Evolutionary conservation across 2,329 filamentous ascomycete genomes (phyloP).

Genomic region (Didymella glomerata): DNA sequence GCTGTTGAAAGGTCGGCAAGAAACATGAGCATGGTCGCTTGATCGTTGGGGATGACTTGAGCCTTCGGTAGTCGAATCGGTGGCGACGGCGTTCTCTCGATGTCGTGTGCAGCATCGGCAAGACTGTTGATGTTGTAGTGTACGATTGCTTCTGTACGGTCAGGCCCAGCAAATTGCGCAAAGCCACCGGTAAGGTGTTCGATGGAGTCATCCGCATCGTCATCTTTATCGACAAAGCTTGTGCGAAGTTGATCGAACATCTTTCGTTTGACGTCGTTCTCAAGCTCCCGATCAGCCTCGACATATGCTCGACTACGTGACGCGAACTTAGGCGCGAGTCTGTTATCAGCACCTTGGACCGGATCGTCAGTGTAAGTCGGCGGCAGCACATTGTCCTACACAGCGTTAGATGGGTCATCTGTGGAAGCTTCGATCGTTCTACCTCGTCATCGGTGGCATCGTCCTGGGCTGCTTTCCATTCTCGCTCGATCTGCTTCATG

Average conservation of each 20-base stretch:
- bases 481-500: constrained; percentile 50
- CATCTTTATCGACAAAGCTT: constrained; percentile 39
- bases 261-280: constrained; percentile 39
- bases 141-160: constrained; percentile 53
- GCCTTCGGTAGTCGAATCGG: constrained; percentile 23
- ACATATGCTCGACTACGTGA: constrained; percentile 54
- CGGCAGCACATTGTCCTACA: constrained; percentile 45
- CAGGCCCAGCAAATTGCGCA: constrained; percentile 53
- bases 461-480: constrained; percentile 45
- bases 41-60: constrained; percentile 51
- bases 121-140: constrained; percentile 49
- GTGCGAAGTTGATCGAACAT: constrained; percentile 34
- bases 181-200: constrained; percentile 46
- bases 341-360: constrained; percentile 35
- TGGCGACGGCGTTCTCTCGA: constrained; percentile 47
- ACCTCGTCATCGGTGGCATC: constrained; percentile 55
- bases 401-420: constrained; percentile 9
- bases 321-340: constrained; percentile 47
- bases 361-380: constrained; percentile 45
- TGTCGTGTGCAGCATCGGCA: constrained; percentile 43
- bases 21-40: constrained; percentile 52
- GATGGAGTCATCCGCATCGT: constrained; percentile 46
- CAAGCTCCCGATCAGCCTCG: constrained; percentile 50
- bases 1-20: constrained; percentile 48
- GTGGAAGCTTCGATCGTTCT: background rate